Evolutionary conservation across 179 eudicot species (phyloP), one percentile per base, ranked within the genome.

Genomic region (Sideroxylon spinosum): DNA sequence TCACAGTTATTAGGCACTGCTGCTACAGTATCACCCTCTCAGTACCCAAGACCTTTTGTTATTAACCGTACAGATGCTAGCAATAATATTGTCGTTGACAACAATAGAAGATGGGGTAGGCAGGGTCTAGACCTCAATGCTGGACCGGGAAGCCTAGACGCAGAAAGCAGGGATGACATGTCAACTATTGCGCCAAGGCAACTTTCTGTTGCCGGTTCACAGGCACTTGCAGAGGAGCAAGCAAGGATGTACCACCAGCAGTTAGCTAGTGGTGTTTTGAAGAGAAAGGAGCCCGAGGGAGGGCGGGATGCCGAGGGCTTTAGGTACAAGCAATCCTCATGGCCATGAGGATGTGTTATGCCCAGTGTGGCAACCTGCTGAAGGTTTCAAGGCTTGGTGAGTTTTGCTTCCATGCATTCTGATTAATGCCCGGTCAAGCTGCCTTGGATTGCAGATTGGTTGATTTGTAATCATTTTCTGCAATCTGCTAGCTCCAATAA

Each of bases 271-370:
- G 85, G 84, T 78, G 80, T 78, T 29, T 9, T 81, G 74, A 89
- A 89, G 81, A 87, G 91, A 73, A 87, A 85, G 78, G 95, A 91
- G 71, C 91, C 90, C 26, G 91, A 90, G 7, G 86, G 90, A 9
- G 90, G 90, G 25, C 89, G 91, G 91, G 88, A 84, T 57, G 64
- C 81, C 68, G 96, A 92, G 69, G 87, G 85, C 77, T 78, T 86
- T 76, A 86, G 89, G 84, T 84, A 81, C 83, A 94, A 86, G 86
- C 97, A 90, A 74, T 80, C 96, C n/a, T 86, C 96, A 26, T 92
- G 94, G 94, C 92, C 88, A 86, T 90, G 86, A 88, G 76, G 61
- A 80, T 50, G 44, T n/a, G 23, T 81, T 72, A 44, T 73, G 44
- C 56, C 32, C 49, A 62, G 56, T 46, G 71, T 64, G 60, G 78